These are phyloP conservation scores for Bolboschoenoplectus hybrid DNA, from an alignment of 202 grass and related monocot species.

Conservation along the genomic window DNA sequence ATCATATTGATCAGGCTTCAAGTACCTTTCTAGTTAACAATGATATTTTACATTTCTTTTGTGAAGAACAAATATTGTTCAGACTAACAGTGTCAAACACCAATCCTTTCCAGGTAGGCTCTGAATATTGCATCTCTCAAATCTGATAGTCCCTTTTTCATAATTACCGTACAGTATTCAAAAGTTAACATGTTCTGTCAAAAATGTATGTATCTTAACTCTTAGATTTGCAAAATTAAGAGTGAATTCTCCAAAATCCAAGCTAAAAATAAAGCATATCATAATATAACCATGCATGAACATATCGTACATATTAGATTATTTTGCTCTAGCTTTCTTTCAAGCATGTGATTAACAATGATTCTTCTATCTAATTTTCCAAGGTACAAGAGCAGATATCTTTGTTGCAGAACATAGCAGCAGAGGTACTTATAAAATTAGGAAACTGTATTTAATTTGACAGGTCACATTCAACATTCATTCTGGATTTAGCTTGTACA, in stretches of 20 bases:
- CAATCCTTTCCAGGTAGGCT: too few species aligned
- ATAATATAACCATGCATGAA: too few species aligned
- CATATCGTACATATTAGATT: background rate
- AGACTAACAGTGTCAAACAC: background rate
- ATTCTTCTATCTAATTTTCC: background rate
- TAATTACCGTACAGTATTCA: background rate
- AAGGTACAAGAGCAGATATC: background rate
- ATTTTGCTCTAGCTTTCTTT: background rate
- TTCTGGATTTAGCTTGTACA: conserved; percentile 6
- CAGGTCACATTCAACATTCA: background rate
- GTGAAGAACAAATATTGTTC: background rate
- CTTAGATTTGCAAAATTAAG: background rate
- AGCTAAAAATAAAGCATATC: background rate
- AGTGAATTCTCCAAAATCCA: background rate
- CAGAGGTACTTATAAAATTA: background rate
- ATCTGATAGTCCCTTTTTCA: too few species aligned
- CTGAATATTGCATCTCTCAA: too few species aligned
- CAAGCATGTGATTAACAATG: background rate
- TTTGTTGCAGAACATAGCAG: background rate
- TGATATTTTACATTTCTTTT: too few species aligned
- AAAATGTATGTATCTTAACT: background rate
- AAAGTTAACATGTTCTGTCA: background rate
- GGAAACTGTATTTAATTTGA: background rate
- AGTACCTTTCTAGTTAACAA: conserved; percentile 6
- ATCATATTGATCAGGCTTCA: conserved; percentile 19